phyloP scores from a whole-genome alignment of 2,329 filamentous ascomycete species.

The Ustilaginoidea virens region DNA sequence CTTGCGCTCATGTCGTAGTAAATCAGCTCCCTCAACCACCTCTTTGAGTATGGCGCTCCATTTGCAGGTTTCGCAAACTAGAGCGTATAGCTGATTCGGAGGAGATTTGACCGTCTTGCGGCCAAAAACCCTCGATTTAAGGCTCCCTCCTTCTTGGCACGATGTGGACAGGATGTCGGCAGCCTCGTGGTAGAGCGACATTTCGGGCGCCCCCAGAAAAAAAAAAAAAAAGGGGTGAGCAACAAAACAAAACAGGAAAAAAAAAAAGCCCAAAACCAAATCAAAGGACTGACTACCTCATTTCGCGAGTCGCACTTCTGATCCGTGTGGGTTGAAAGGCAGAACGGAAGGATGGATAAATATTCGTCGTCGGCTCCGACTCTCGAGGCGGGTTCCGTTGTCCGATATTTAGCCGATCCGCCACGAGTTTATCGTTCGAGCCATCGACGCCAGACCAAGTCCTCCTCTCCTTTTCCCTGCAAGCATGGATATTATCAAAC shows the following conservation, averaged over 20 bases:
- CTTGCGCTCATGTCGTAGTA: slow-evolving; percentile 73
- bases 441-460: background rate
- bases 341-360: too few species aligned
- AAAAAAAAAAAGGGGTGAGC: background rate
- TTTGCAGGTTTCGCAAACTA: slow-evolving; percentile 77
- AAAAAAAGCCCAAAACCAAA: background rate
- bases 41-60: slow-evolving; percentile 80
- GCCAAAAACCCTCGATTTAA: slow-evolving; percentile 74
- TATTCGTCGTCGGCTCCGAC: too few species aligned
- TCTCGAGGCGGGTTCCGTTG: too few species aligned
- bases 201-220: too few species aligned
- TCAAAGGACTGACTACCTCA: too few species aligned
- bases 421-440: too few species aligned
- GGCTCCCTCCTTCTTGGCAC: slow-evolving; percentile 46
- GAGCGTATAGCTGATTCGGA: slow-evolving; percentile 70
- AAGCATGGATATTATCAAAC: background rate
- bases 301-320: too few species aligned
- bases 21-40: slow-evolving; percentile 66
- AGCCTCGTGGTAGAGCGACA: slow-evolving; percentile 94
- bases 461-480: background rate
- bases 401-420: too few species aligned
- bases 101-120: slow-evolving; percentile 61
- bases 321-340: too few species aligned
- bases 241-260: background rate
- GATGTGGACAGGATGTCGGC: slow-evolving; percentile 55